A percentile compares a stretch with the other conserved stretches of the same genome.
These are phyloP conservation scores for Vitis hybrid DNA, from an alignment of 177 flowering plant species.

Conservation along the genomic window DNA sequence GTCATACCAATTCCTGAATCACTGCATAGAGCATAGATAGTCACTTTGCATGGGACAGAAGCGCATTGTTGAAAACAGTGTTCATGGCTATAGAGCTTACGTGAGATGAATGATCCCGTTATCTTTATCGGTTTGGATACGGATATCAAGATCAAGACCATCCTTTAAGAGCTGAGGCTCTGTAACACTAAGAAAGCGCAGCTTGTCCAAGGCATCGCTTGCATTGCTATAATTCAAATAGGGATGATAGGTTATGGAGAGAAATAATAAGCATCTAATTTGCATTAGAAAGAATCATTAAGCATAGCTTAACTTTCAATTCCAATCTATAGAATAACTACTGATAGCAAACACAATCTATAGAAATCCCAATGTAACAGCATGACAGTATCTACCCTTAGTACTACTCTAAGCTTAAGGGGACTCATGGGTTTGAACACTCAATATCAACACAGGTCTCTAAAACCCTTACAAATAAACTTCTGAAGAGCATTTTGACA, in stretches of 20 bases:
- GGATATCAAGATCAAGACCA: constrained; percentile 79
- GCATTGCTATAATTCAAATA: constrained; percentile 71
- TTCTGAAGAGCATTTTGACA: no score
- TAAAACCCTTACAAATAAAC: no score
- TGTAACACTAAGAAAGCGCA: constrained; percentile 87
- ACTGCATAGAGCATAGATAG: constrained; percentile 35
- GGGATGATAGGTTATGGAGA: background rate
- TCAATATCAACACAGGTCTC: no score
- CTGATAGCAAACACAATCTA: background rate
- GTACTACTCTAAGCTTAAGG: no score
- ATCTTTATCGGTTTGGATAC: constrained; percentile 82
- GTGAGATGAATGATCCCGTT: constrained; percentile 77
- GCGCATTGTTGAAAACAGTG: background rate
- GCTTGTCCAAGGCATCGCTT: constrained; percentile 98
- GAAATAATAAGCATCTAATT: background rate
- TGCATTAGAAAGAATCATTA: background rate
- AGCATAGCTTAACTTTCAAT: background rate
- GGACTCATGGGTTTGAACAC: no score
- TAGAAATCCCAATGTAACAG: no score
- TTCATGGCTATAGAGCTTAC: constrained; percentile 40
- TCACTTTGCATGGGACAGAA: background rate
- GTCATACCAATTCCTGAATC: constrained; percentile 99
- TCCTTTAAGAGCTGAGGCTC: constrained; percentile 72
- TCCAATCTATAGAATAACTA: background rate
- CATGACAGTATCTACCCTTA: no score